Evolutionary conservation across 306 rosid species (phyloP).

Genomic region (Benincasa hispida): DNA sequence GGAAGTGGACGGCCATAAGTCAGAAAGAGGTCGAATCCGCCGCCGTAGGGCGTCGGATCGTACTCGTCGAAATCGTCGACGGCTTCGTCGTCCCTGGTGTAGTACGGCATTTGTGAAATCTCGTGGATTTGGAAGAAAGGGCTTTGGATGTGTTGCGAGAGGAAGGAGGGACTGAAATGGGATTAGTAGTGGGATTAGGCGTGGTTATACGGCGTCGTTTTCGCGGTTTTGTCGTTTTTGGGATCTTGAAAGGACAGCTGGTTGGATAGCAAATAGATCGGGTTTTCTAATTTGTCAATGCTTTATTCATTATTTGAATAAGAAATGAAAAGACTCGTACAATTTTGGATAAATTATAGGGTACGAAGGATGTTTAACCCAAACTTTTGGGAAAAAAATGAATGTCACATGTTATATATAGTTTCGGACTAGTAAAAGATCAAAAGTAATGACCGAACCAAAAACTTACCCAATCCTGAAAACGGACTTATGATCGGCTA

Average conservation of each 20-base stretch:
- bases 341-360: too few species aligned
- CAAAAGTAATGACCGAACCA: too few species aligned
- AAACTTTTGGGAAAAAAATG: too few species aligned
- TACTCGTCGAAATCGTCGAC: slow-evolving; percentile 34
- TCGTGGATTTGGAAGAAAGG: not conserved
- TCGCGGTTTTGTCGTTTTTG: not conserved
- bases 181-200: not conserved
- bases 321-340: too few species aligned
- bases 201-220: not conserved
- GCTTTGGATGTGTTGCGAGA: not conserved
- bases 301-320: not conserved
- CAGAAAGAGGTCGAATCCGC: slow-evolving; percentile 26
- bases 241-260: not conserved
- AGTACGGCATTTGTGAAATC: slow-evolving; percentile 29
- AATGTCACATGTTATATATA: too few species aligned
- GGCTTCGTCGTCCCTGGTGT: slow-evolving; percentile 16
- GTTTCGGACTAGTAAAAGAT: too few species aligned
- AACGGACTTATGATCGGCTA: too few species aligned
- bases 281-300: not conserved
- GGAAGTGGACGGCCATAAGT: slow-evolving; percentile 32
- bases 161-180: not conserved
- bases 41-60: slow-evolving; percentile 37
- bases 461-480: too few species aligned
- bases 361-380: too few species aligned
- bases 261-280: not conserved